Percentiles rank a stretch among this genome's conserved stretches.
These are phyloP conservation scores for Plenodomus biglobosus DNA, from an alignment of 2,329 filamentous ascomycete species.

Conservation along the genomic window DNA sequence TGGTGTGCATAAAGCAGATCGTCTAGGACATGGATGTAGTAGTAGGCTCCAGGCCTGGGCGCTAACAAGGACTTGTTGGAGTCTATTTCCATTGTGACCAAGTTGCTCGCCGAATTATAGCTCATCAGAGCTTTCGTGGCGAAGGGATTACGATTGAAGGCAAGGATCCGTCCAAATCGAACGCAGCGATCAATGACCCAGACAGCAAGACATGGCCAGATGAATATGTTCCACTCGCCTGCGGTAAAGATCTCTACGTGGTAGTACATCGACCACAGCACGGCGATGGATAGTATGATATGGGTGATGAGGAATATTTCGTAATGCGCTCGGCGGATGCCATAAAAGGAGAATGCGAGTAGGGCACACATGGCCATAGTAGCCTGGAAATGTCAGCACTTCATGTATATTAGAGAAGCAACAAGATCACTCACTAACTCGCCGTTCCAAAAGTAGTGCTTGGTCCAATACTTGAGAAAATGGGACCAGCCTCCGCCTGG, in stretches of 20 bases:
- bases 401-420: conserved; percentile 1
- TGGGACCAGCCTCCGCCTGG: conserved; percentile 42
- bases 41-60: conserved; percentile 52
- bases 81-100: conserved; percentile 52
- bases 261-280: conserved; percentile 56
- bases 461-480: conserved; percentile 42
- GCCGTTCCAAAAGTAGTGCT: conserved; percentile 56
- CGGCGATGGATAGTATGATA: conserved; percentile 46
- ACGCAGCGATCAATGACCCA: conserved; percentile 56
- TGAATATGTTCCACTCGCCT: conserved; percentile 52
- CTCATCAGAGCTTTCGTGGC: conserved; percentile 44
- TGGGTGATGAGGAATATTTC: conserved; percentile 48
- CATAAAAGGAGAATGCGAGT: conserved; percentile 54
- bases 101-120: conserved; percentile 49
- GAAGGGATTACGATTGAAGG: conserved; percentile 47
- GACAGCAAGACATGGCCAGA: conserved; percentile 54
- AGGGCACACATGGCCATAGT: conserved; percentile 50
- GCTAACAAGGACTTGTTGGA: conserved; percentile 38
- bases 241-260: conserved; percentile 56
- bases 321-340: conserved; percentile 55
- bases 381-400: conserved; percentile 14
- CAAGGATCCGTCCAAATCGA: conserved; percentile 49
- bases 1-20: conserved; percentile 50
- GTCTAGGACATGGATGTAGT: conserved; percentile 52
- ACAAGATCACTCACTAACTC: conserved; percentile 44